Evolutionary conservation across 495 filamentous ascomycete species (phyloP).

Genomic region (Penicillium coffeae): DNA sequence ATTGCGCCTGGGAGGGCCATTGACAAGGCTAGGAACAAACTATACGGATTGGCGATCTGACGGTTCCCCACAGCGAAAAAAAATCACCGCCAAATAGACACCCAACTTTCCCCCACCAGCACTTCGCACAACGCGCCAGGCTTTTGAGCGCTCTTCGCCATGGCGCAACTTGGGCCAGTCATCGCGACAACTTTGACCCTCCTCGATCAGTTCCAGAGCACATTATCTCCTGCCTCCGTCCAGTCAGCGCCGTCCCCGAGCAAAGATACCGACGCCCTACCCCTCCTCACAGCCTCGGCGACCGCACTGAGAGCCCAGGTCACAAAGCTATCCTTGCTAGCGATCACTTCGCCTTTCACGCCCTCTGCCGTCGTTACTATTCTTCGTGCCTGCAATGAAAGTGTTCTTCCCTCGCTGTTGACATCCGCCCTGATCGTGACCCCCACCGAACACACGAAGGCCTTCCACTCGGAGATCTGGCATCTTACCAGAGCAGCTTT

Average conservation of each 20-base stretch:
- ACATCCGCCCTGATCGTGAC: conserved; percentile 63
- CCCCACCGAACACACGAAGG: conserved; percentile 51
- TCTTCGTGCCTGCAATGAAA: conserved; percentile 59
- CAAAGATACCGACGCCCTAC: conserved; percentile 46
- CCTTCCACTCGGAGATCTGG: conserved; percentile 52
- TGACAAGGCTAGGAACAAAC: no score
- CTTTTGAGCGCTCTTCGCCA: conserved; percentile 14
- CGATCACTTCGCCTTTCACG: conserved; percentile 81
- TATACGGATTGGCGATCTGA: background rate
- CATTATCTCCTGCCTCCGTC: conserved; percentile 23
- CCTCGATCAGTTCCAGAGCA: conserved; percentile 35
- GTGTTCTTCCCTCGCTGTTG: conserved; percentile 66
- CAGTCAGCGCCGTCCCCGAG: conserved; percentile 18
- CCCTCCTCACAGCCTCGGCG: conserved; percentile 62
- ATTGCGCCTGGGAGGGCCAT: background rate
- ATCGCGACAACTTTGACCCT: conserved; percentile 32
- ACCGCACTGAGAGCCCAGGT: conserved; percentile 71
- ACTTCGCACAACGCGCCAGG: background rate
- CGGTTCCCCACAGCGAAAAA: background rate
- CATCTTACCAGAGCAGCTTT: conserved; percentile 31
- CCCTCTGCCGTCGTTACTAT: conserved; percentile 66
- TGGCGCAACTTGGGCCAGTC: conserved; percentile 34
- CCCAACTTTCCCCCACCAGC: background rate
- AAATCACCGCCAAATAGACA: background rate
- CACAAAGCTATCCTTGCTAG: conserved; percentile 80